phyloP scores from a whole-genome alignment of 2,329 filamentous ascomycete species.

The Hymenoscyphus albidus region DNA sequence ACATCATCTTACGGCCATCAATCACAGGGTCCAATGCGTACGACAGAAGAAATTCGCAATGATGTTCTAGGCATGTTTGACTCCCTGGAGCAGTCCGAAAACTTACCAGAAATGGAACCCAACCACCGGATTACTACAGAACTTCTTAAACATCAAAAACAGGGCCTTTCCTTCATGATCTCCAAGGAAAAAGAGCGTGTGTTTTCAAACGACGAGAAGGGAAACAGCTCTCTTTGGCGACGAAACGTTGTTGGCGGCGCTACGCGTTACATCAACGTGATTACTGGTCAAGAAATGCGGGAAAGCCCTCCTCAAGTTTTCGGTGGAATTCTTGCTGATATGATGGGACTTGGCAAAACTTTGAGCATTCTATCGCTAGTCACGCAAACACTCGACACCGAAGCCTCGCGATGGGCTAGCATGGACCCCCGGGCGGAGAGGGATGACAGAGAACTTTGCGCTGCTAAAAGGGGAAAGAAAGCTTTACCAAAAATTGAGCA shows the following conservation, averaged over 20 bases:
- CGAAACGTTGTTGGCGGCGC: slow-evolving; percentile 52
- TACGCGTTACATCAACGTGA: slow-evolving; percentile 73
- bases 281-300: slow-evolving; percentile 66
- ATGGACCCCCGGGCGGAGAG: slow-evolving; percentile 42
- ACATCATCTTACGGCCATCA: slow-evolving; percentile 37
- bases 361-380: slow-evolving; percentile 81
- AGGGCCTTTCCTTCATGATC: slow-evolving; percentile 83
- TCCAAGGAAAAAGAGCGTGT: slow-evolving; percentile 66
- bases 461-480: slow-evolving; percentile 28
- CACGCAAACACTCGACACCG: slow-evolving; percentile 54
- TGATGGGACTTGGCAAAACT: slow-evolving; percentile 88
- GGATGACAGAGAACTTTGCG: slow-evolving; percentile 33
- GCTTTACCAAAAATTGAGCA: slow-evolving; percentile 33
- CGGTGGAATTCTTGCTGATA: slow-evolving; percentile 75
- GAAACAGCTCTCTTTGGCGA: slow-evolving; percentile 75
- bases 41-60: slow-evolving; percentile 79
- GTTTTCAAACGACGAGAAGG: slow-evolving; percentile 55
- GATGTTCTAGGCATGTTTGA: slow-evolving; percentile 89
- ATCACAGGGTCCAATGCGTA: slow-evolving; percentile 45
- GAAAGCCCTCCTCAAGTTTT: slow-evolving; percentile 61
- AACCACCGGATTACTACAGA: slow-evolving; percentile 58
- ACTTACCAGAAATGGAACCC: slow-evolving; percentile 70
- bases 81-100: slow-evolving; percentile 69
- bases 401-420: slow-evolving; percentile 59
- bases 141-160: slow-evolving; percentile 81